These are phyloP conservation scores for Pleurozium schreberi DNA, from an alignment of 225 moss, liverwort and hornwort species.

Conservation along the genomic window DNA sequence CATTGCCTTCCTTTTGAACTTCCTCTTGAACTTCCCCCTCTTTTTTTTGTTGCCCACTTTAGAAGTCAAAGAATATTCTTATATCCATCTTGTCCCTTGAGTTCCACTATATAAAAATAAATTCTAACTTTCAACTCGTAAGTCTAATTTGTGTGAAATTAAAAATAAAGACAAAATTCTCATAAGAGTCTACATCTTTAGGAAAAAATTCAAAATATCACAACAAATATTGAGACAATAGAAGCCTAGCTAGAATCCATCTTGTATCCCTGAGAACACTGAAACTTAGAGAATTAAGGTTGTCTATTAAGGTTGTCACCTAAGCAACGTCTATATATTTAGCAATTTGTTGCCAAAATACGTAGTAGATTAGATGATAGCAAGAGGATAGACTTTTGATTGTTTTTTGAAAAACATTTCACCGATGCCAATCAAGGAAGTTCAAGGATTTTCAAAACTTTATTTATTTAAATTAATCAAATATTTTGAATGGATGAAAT, in stretches of 20 bases:
- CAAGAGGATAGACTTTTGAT: accelerated
- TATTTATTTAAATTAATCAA: background rate
- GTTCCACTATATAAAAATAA: background rate
- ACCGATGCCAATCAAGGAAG: no score
- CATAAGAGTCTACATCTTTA: accelerated
- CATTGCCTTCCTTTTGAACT: accelerated
- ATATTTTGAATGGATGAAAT: background rate
- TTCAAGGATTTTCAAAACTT: accelerated
- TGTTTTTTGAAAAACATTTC: background rate
- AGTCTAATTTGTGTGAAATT: background rate
- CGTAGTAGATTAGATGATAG: background rate
- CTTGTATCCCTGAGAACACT: accelerated
- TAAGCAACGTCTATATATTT: accelerated
- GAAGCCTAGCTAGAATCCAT: accelerated
- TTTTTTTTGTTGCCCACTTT: background rate
- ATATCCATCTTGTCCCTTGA: accelerated
- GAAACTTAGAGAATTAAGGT: accelerated
- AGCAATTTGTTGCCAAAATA: background rate
- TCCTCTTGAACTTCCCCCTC: no score
- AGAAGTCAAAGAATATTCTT: background rate
- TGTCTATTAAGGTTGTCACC: accelerated
- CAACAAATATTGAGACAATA: accelerated
- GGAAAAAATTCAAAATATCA: background rate
- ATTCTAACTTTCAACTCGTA: accelerated
- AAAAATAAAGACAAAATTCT: background rate